Evolutionary conservation across 345 rosid genomes (phyloP).

Genomic region (Angophora floribunda): DNA sequence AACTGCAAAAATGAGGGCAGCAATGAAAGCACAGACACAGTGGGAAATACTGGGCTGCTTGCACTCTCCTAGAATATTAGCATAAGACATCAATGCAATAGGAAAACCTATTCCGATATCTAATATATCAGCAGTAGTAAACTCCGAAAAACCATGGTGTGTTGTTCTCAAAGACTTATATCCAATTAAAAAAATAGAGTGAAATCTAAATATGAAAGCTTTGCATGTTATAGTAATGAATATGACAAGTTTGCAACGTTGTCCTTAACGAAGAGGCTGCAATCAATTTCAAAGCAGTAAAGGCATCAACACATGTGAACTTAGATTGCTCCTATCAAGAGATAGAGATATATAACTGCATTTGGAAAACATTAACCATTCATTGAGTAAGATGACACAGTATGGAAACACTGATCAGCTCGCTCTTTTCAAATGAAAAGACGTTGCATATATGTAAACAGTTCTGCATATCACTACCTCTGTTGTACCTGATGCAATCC

Average conservation of each 20-base stretch:
- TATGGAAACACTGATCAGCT: not conserved
- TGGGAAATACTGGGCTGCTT: not conserved
- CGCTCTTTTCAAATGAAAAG: not conserved
- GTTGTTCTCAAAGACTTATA: not conserved
- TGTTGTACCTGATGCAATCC: conserved; percentile 67
- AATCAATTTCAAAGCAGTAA: not conserved
- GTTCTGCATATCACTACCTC: conserved; percentile 38
- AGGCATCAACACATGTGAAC: not conserved
- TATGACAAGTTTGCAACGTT: not conserved
- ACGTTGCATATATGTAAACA: not conserved
- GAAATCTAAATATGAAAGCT: not conserved
- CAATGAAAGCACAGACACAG: not conserved
- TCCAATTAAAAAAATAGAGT: not conserved
- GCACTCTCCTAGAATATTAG: not conserved
- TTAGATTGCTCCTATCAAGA: not conserved
- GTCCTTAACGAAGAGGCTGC: not conserved
- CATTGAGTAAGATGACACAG: not conserved
- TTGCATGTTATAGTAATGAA: not conserved
- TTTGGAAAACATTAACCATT: not conserved
- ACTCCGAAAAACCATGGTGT: not conserved
- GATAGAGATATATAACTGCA: not conserved
- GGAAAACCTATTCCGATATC: not conserved
- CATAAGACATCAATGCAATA: not conserved
- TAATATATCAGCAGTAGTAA: not conserved
- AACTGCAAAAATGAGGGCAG: not conserved